A percentile compares a stretch with the other conserved stretches of the same genome.
Conservation (phyloP, 2,329 filamentous ascomycete species). For the Annulohypoxylon truncatum region DNA sequence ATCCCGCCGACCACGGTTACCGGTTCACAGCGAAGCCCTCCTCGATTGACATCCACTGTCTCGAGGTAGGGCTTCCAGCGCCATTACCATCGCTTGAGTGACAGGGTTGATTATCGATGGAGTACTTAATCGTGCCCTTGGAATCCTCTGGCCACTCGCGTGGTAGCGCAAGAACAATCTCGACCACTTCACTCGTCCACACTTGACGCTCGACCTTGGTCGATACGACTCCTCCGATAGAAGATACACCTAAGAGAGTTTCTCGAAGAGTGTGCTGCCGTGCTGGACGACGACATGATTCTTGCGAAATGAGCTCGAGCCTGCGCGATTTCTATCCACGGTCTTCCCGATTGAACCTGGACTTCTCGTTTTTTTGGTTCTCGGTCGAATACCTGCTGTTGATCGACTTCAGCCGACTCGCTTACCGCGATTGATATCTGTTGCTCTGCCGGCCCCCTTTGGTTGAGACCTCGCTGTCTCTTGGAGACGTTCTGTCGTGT, state of each 20-base stretch:
- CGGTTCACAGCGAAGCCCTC: conserved; percentile 11
- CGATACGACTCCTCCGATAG: conserved; percentile 33
- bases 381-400: conserved; percentile 25
- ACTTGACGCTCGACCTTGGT: conserved; percentile 28
- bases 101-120: conserved; percentile 18
- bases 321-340: conserved; percentile 25
- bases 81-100: conserved; percentile 23
- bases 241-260: conserved; percentile 22
- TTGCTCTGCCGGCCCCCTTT: conserved; percentile 27
- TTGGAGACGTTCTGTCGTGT: conserved; percentile 32
- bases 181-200: conserved; percentile 14
- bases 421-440: conserved; percentile 23
- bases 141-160: conserved; percentile 27
- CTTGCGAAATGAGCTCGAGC: conserved; percentile 25
- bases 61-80: conserved; percentile 16
- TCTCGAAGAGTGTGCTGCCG: conserved; percentile 33
- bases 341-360: conserved; percentile 13
- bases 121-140: conserved; percentile 18
- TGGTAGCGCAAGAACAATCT: neutral
- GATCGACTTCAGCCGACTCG: conserved; percentile 32
- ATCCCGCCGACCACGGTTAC: conserved; percentile 38
- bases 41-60: conserved; percentile 35
- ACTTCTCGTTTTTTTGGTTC: neutral
- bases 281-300: conserved; percentile 24
- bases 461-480: conserved; percentile 29